phyloP scores from a whole-genome alignment of 495 filamentous ascomycete species.

The Tuber melanosporum region DNA sequence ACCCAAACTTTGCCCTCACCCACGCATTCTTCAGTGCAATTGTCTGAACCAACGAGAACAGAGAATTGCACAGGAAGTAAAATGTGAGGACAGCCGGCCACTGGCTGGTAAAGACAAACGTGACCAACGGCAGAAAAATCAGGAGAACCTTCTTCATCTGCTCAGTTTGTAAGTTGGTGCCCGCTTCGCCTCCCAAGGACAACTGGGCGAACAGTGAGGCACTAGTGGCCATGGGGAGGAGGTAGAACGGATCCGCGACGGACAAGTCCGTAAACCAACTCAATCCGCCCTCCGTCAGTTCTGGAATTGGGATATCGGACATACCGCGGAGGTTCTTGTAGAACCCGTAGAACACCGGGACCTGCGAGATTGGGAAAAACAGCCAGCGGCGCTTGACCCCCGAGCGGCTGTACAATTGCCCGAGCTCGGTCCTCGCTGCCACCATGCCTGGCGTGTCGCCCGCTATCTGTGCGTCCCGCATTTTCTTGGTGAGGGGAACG shows the following conservation, averaged over 20 bases:
- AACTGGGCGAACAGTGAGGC: slow-evolving; percentile 49
- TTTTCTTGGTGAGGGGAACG: slow-evolving; percentile 49
- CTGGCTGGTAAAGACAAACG: slow-evolving; percentile 56
- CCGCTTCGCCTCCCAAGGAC: slow-evolving; percentile 34
- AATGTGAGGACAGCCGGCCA: slow-evolving; percentile 65
- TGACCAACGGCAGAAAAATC: slow-evolving; percentile 56
- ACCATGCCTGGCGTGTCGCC: slow-evolving; percentile 47
- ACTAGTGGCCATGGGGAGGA: slow-evolving; percentile 59
- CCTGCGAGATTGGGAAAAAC: slow-evolving; percentile 57
- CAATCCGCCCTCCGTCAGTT: slow-evolving; percentile 59
- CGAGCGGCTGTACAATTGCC: slow-evolving; percentile 47
- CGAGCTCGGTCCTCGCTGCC: slow-evolving; percentile 47
- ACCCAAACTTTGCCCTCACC: slow-evolving; percentile 50
- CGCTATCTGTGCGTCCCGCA: slow-evolving; percentile 44
- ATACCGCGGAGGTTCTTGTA: slow-evolving; percentile 72
- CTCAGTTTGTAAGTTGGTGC: slow-evolving; percentile 41
- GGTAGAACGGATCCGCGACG: slow-evolving; percentile 63
- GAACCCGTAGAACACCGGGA: slow-evolving; percentile 68
- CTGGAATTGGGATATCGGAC: slow-evolving; percentile 71
- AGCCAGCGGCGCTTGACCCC: slow-evolving; percentile 52
- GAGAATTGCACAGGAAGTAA: slow-evolving; percentile 58
- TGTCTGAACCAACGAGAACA: slow-evolving; percentile 55
- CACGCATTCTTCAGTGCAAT: slow-evolving; percentile 48
- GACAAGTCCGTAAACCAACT: slow-evolving; percentile 79
- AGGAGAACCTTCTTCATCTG: slow-evolving; percentile 51